Conservation (phyloP, 495 filamentous ascomycete species). For the Tetracladium marchalianum region DNA sequence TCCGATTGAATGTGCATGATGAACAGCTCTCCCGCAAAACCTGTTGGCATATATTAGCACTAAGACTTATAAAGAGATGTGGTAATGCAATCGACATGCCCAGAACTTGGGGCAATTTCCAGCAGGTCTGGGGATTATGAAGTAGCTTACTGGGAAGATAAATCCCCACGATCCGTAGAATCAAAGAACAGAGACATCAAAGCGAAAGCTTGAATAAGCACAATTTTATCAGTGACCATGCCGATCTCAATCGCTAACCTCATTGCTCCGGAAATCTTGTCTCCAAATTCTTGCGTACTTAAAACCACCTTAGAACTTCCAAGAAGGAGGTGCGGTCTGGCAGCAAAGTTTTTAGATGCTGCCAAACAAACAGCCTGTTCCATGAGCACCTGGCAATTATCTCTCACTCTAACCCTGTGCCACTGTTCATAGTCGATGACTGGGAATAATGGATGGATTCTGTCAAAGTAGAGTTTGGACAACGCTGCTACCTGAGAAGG, state of each 20-base stretch:
- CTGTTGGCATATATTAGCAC: background rate
- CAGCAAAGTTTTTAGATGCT: conserved; percentile 36
- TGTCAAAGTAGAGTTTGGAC: conserved; percentile 32
- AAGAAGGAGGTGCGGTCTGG: conserved; percentile 24
- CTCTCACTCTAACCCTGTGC: conserved; percentile 11
- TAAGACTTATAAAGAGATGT: no score
- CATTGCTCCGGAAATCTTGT: conserved; percentile 20
- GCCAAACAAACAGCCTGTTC: conserved; percentile 37
- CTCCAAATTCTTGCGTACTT: conserved; percentile 19
- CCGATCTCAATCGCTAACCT: conserved; percentile 23
- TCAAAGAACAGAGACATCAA: conserved; percentile 23
- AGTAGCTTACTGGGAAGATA: conserved; percentile 4
- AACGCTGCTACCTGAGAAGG: conserved; percentile 23
- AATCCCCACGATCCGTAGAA: conserved; percentile 20
- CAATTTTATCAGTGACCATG: conserved; percentile 20
- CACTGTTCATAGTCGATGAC: conserved; percentile 25
- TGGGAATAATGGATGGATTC: conserved; percentile 40
- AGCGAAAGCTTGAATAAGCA: conserved; percentile 22
- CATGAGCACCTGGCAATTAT: conserved; percentile 25
- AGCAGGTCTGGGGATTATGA: no score
- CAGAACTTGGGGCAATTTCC: no score
- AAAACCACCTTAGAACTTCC: conserved; percentile 20
- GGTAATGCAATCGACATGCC: no score
- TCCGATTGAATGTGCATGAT: conserved; percentile 56
- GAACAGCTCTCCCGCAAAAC: conserved; percentile 24